phyloP scores from a whole-genome alignment of 2,329 filamentous ascomycete genomes.

The Fusarium xylarioides region DNA sequence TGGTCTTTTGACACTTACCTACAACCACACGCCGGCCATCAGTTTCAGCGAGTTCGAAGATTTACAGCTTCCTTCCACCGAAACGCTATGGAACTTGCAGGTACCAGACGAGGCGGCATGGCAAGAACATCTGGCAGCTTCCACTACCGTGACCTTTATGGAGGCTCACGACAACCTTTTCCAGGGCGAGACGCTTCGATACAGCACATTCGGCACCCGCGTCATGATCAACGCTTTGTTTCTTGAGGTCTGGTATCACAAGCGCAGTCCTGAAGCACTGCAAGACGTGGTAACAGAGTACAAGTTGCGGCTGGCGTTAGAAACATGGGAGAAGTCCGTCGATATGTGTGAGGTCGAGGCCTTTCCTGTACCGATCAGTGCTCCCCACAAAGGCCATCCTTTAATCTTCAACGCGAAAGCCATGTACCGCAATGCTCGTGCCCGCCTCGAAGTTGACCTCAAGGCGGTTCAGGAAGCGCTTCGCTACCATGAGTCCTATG shows the following conservation, averaged over 20 bases:
- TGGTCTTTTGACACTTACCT: slow-evolving; percentile 90
- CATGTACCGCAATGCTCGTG: slow-evolving; percentile 92
- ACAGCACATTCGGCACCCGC: slow-evolving; percentile 95
- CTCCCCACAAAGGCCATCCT: slow-evolving; percentile 94
- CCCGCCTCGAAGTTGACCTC: slow-evolving; percentile 91
- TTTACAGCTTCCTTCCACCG: slow-evolving; percentile 89
- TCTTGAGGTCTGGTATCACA: slow-evolving; percentile 98
- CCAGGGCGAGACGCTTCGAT: slow-evolving; percentile 88
- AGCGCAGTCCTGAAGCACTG: slow-evolving; percentile 95
- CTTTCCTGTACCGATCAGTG: slow-evolving; percentile 87
- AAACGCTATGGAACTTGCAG: slow-evolving; percentile 92
- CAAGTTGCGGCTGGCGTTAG: slow-evolving; percentile 92
- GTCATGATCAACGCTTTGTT: slow-evolving; percentile 99
- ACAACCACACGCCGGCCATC: slow-evolving; percentile 97
- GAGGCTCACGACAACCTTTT: slow-evolving; percentile 95
- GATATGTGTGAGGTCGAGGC: slow-evolving; percentile 92
- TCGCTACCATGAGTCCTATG: slow-evolving; percentile 95
- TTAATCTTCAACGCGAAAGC: slow-evolving; percentile 98
- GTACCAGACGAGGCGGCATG: slow-evolving; percentile 81
- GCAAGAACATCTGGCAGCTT: slow-evolving; percentile 78
- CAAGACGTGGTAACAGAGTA: slow-evolving; percentile 98
- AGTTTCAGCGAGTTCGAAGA: slow-evolving; percentile 98
- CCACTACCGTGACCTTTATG: slow-evolving; percentile 84
- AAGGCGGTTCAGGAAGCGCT: slow-evolving; percentile 96
- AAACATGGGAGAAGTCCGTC: slow-evolving; percentile 98